Evolutionary conservation across 1,284 basidiomycete genomes (phyloP).

Genomic region (Meripilus lineatus): DNA sequence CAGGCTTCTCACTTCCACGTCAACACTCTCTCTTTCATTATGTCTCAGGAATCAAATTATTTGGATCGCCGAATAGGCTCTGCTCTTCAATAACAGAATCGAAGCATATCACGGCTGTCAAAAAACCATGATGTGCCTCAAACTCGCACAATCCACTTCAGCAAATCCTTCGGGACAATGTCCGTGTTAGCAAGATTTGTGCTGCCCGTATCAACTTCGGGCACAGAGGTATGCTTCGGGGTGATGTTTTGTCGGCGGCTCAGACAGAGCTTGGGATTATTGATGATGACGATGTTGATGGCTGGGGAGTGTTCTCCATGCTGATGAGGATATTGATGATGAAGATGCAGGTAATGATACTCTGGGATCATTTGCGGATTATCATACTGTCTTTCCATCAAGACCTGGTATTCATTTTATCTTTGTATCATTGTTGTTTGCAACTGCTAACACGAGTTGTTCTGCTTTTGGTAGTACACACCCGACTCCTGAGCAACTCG

Average conservation of each 20-base stretch:
- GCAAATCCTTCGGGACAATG: constrained; percentile 3
- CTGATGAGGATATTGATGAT: neutral
- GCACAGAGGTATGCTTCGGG: neutral
- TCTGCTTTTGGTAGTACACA: neutral
- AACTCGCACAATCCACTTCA: neutral
- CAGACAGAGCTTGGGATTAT: constrained; percentile 13
- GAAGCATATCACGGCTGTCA: too few species aligned
- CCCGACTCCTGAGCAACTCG: neutral
- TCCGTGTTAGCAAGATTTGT: neutral
- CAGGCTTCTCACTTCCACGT: constrained; percentile 6
- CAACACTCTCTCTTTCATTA: constrained; percentile 14
- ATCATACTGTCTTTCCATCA: neutral
- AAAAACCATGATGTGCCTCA: constrained; percentile 8
- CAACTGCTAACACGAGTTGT: neutral
- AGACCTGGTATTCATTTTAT: neutral
- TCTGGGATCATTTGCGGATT: neutral
- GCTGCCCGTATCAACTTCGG: neutral
- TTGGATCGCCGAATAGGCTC: constrained; percentile 13
- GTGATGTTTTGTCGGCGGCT: constrained; percentile 18
- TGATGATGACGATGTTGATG: neutral
- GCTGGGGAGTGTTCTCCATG: constrained; percentile 9
- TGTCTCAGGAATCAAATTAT: constrained; percentile 3
- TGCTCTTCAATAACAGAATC: constrained; percentile 4
- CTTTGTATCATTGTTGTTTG: neutral
- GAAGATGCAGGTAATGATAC: neutral